Evolutionary conservation across 805 yeast genomes (phyloP).

Genomic region (Candida fluviatilis): DNA sequence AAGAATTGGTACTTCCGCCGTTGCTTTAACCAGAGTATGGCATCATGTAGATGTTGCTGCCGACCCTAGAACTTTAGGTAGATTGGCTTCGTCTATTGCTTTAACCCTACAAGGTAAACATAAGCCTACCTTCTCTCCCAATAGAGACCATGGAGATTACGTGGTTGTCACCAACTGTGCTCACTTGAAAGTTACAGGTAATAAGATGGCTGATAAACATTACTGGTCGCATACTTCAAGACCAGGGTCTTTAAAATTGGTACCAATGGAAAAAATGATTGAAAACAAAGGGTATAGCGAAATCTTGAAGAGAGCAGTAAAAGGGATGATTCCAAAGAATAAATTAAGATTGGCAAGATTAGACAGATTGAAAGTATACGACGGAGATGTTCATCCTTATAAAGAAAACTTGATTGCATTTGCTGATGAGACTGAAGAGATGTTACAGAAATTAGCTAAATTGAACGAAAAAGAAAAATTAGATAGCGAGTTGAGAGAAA

Average conservation of each 20-base stretch:
- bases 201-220: constrained; percentile 70
- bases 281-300: constrained; percentile 86
- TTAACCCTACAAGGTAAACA: constrained; percentile 92
- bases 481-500: constrained; percentile 31
- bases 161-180: constrained; percentile 95
- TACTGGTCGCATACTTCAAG: constrained; percentile 87
- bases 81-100: constrained; percentile 88
- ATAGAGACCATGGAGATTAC: constrained; percentile 88
- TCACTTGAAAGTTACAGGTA: constrained; percentile 77
- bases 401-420: constrained; percentile 76
- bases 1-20: constrained; percentile 47
- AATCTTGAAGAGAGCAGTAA: constrained; percentile 78
- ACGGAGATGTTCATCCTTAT: constrained; percentile 87
- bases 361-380: constrained; percentile 80
- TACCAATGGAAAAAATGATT: constrained; percentile 74
- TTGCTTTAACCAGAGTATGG: constrained; percentile 86
- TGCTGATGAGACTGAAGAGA: constrained; percentile 68
- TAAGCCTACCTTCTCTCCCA: constrained; percentile 77
- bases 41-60: constrained; percentile 89
- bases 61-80: constrained; percentile 84
- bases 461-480: constrained; percentile 32
- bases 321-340: constrained; percentile 95
- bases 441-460: constrained; percentile 38
- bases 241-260: constrained; percentile 84
- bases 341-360: constrained; percentile 72